Evolutionary conservation across 2,329 filamentous ascomycete genomes (phyloP), one percentile per base, ranked within the genome.

Genomic region (Huntiella savannae): DNA sequence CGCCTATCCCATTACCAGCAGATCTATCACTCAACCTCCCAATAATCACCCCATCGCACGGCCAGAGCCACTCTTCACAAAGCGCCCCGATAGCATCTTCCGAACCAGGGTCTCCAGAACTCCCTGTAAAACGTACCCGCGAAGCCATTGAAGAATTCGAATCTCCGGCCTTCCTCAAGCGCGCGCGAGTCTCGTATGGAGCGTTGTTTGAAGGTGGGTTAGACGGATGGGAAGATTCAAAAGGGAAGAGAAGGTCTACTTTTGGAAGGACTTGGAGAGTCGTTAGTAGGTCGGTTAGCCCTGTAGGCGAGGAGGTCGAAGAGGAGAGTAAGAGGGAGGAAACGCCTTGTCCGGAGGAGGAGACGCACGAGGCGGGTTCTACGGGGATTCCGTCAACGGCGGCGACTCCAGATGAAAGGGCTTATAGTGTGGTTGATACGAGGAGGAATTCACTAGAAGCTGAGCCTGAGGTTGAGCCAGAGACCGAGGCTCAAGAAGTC

Each of bases 111-210:
- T 28, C 22, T 28, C 22, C 22, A 28, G 22, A 28, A 2, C 22
- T 10, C 19, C 35, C 11, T 41, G 40, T 16, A 42, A 50, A 50
- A 17, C 15, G 55, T 56, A 2, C 53, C 63, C 40, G 48, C 10
- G 48, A 50, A 17, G 64, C 64, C 6, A 54, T 63, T 39, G 62
- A 67, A 13, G 72, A 79, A 53, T 91, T 77, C 63, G 67, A 73
- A 4, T 92, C 85, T 2, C 86, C 86, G 0, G 82, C 83, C 0
- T 93, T 92, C 53, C 62, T 84, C 15, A 87, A 82, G 58, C 70
- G 79, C 45, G 70, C 74, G 11, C 69, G 80, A 47, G 63, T 80
- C 3, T 86, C 81, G 0, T 79, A 79, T 47, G 78, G 78, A 1
- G 73, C 75, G 0, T 61, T 80, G 1, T 74, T 79, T 43, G 74